phyloP scores from a whole-genome alignment of 176 grass and related monocot genomes.

The Cenchrus fungigraminus region DNA sequence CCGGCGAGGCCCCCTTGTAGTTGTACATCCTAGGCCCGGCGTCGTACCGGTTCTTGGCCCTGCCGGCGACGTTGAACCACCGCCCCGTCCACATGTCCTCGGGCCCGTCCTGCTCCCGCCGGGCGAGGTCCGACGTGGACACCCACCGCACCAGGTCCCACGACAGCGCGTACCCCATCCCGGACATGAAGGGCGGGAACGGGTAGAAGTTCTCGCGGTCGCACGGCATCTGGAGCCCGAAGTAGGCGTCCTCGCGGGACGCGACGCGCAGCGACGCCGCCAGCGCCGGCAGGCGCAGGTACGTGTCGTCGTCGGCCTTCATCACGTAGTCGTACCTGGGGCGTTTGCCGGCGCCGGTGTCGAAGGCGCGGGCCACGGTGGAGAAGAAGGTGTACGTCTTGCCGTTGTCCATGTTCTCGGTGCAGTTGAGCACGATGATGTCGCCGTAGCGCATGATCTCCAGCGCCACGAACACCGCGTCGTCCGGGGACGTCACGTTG shows the following conservation, averaged over 20 bases:
- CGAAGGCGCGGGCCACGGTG: slow-evolving; percentile 37
- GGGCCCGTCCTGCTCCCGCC: slow-evolving; percentile 48
- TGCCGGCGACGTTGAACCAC: slow-evolving; percentile 75
- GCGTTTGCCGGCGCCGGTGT: background rate
- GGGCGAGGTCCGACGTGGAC: slow-evolving; percentile 48
- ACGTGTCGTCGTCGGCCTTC: slow-evolving; percentile 89
- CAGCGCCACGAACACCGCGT: slow-evolving; percentile 58
- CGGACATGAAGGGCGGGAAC: slow-evolving; percentile 80
- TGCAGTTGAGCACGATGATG: slow-evolving; percentile 68
- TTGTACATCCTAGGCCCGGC: slow-evolving; percentile 65
- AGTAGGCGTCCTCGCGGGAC: slow-evolving; percentile 63
- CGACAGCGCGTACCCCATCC: slow-evolving; percentile 84
- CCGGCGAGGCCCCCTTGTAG: slow-evolving; percentile 55
- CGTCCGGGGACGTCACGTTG: slow-evolving; percentile 66
- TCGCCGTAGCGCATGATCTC: slow-evolving; percentile 61
- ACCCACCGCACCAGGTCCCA: slow-evolving; percentile 84
- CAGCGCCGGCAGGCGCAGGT: slow-evolving; percentile 58
- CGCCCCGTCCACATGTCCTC: slow-evolving; percentile 80
- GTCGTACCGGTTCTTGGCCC: slow-evolving; percentile 77
- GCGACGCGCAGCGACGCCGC: slow-evolving; percentile 40
- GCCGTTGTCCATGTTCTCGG: slow-evolving; percentile 83
- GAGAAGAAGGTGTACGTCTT: slow-evolving; percentile 83
- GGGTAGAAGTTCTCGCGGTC: slow-evolving; percentile 72
- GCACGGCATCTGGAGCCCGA: slow-evolving; percentile 72
- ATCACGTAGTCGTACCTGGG: slow-evolving; percentile 71